phyloP scores from a whole-genome alignment of 2,329 filamentous ascomycete genomes.

The Sporothrix euskadiensis region DNA sequence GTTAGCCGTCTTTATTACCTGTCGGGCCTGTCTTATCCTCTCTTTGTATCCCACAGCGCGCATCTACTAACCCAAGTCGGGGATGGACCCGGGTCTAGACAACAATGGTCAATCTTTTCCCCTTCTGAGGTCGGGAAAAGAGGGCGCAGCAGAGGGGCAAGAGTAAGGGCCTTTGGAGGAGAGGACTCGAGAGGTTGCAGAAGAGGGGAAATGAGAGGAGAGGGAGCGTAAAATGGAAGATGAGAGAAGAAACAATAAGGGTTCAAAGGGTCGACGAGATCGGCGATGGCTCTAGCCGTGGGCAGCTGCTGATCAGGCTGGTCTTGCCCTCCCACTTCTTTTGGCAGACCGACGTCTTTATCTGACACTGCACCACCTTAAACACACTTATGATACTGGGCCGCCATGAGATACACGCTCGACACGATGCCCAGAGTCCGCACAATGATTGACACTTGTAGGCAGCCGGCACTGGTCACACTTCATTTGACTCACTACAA shows the following conservation, averaged over 20 bases:
- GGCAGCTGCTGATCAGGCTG: not conserved
- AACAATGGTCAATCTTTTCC: not conserved
- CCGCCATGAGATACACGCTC: not conserved
- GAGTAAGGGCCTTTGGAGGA: not conserved
- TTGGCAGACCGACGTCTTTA: too few relatives aligned
- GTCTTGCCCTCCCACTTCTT: not conserved
- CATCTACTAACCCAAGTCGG: conserved; percentile 15
- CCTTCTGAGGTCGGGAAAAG: not conserved
- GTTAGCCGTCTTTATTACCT: not conserved
- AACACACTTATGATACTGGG: not conserved
- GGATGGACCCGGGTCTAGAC: conserved; percentile 12
- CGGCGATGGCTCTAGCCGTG: not conserved
- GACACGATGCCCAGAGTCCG: not conserved
- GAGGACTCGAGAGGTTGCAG: not conserved
- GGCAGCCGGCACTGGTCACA: not conserved
- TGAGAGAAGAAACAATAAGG: too few relatives aligned
- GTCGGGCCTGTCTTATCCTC: not conserved
- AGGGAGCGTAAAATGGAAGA: not conserved
- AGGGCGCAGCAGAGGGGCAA: conserved; percentile 15
- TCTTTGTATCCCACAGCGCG: not conserved
- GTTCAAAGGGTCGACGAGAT: not conserved
- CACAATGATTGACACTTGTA: not conserved
- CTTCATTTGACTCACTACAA: not conserved
- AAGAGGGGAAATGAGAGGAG: not conserved
- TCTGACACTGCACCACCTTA: not conserved